phyloP scores from a whole-genome alignment of 441 rosid species.

The Populus hybrid region DNA sequence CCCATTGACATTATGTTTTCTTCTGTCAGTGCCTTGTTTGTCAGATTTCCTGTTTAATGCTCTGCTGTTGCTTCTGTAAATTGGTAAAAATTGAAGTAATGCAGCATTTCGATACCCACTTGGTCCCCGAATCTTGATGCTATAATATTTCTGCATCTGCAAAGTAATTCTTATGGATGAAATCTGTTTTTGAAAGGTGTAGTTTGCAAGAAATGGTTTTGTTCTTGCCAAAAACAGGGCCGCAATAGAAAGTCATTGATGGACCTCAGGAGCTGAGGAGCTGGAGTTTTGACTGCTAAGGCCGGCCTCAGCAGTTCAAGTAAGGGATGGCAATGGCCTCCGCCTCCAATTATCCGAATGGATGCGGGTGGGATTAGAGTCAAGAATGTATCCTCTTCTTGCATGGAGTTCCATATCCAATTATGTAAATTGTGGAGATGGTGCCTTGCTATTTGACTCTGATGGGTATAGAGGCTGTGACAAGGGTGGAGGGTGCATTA shows the following conservation, averaged over 20 bases:
- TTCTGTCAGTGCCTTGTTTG: background rate
- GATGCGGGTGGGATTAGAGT: no score
- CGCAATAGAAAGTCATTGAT: background rate
- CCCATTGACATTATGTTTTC: background rate
- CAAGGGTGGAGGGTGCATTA: no score
- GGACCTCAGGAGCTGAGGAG: no score
- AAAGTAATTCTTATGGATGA: background rate
- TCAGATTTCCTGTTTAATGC: slow-evolving; percentile 11
- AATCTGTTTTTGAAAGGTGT: background rate
- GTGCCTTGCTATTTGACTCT: no score
- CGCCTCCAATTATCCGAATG: no score
- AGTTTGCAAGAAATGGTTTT: background rate
- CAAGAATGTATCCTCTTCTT: background rate
- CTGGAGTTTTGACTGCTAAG: no score
- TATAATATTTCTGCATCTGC: background rate
- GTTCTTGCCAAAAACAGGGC: background rate
- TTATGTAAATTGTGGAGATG: background rate
- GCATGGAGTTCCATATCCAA: background rate
- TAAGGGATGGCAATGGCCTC: no score
- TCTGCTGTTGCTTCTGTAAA: slow-evolving; percentile 14
- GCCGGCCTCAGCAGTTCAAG: no score
- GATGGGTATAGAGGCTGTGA: no score
- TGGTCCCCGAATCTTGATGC: background rate
- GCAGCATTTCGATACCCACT: background rate
- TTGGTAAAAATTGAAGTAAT: background rate